Conservation (phyloP, 1,139 yeast genomes). For the Geotrichum restrictum region DNA sequence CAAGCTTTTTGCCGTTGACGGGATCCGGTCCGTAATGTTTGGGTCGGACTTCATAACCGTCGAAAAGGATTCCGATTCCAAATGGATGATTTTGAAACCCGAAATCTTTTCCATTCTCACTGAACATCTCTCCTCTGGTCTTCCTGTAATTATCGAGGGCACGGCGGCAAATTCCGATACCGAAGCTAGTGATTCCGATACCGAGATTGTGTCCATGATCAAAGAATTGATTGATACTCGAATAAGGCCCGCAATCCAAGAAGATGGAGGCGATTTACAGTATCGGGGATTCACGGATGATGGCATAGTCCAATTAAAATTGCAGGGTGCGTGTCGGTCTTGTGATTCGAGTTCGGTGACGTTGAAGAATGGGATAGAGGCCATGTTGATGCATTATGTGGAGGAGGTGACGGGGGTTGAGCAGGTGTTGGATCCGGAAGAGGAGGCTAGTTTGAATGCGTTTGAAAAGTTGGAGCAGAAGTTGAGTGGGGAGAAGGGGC, state of each 20-base stretch:
- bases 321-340: constrained; percentile 79
- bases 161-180: constrained; percentile 50
- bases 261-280: constrained; percentile 80
- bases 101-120: constrained; percentile 82
- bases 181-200: constrained; percentile 56
- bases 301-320: constrained; percentile 68
- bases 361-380: constrained; percentile 73
- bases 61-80: constrained; percentile 54
- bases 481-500: constrained; percentile 28
- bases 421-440: constrained; percentile 62
- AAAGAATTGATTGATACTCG: constrained; percentile 91
- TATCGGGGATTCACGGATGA: constrained; percentile 63
- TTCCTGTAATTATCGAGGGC: constrained; percentile 47
- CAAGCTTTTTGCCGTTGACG: constrained; percentile 73
- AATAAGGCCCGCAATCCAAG: constrained; percentile 82
- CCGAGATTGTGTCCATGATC: constrained; percentile 81
- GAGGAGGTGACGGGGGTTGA: constrained; percentile 76
- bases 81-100: constrained; percentile 81
- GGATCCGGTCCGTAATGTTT: constrained; percentile 82
- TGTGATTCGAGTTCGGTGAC: constrained; percentile 77
- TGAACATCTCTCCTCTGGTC: constrained; percentile 76
- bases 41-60: constrained; percentile 85
- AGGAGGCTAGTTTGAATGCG: constrained; percentile 58
- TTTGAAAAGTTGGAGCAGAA: constrained; percentile 60
- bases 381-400: constrained; percentile 79